These are phyloP conservation scores for Alternaria novae-zelandiae DNA, from an alignment of 2,329 filamentous ascomycete species.

Conservation along the genomic window DNA sequence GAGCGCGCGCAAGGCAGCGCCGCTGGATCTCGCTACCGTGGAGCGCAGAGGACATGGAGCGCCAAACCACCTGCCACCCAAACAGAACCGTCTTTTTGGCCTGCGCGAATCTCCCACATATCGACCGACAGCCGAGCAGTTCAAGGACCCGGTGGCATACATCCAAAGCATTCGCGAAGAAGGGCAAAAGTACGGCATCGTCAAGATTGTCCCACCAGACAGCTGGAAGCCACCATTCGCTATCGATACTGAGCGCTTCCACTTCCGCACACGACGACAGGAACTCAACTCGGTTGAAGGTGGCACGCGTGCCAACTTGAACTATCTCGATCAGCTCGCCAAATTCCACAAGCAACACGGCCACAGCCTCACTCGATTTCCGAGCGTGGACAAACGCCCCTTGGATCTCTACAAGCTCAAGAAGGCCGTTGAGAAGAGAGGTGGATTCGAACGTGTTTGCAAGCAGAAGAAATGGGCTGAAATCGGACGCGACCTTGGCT, in stretches of 20 bases:
- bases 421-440: slow-evolving; percentile 92
- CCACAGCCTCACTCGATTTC: slow-evolving; percentile 89
- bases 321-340: slow-evolving; percentile 90
- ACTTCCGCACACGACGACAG: slow-evolving; percentile 94
- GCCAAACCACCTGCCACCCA: slow-evolving; percentile 75
- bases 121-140: slow-evolving; percentile 89
- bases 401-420: slow-evolving; percentile 95
- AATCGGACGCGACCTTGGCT: slow-evolving; percentile 93
- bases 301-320: slow-evolving; percentile 93
- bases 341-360: slow-evolving; percentile 98
- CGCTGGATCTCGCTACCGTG: slow-evolving; percentile 86
- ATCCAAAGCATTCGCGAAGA: slow-evolving; percentile 90
- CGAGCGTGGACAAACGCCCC: slow-evolving; percentile 96
- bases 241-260: slow-evolving; percentile 97
- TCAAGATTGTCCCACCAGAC: slow-evolving; percentile 93
- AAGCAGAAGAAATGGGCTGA: slow-evolving; percentile 99
- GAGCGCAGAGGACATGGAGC: slow-evolving; percentile 87
- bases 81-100: slow-evolving; percentile 80
- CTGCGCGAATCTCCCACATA: slow-evolving; percentile 91
- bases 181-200: slow-evolving; percentile 85
- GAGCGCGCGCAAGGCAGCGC: slow-evolving; percentile 68
- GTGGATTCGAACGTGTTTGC: slow-evolving; percentile 95
- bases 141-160: slow-evolving; percentile 91
- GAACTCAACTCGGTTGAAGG: slow-evolving; percentile 98
- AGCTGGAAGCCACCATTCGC: slow-evolving; percentile 94